These are phyloP conservation scores for Linnemannia zychae DNA, from an alignment of 192 early-diverging fungal genomes.

Conservation along the genomic window DNA sequence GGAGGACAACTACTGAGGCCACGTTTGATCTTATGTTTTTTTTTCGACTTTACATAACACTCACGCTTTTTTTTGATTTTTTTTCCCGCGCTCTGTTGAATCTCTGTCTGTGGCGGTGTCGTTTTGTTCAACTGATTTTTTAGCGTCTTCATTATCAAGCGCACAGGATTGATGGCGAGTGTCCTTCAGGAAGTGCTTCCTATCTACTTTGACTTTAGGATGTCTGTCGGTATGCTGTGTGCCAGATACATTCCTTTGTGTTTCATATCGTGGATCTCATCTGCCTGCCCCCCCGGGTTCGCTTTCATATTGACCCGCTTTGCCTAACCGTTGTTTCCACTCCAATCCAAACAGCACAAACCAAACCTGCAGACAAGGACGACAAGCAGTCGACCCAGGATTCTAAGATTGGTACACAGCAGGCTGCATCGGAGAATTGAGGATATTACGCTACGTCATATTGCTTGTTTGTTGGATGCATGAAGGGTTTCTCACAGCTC, in stretches of 20 bases:
- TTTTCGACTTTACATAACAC: neutral
- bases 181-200: slow-evolving; percentile 35
- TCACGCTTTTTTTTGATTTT: neutral
- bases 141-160: slow-evolving; percentile 50
- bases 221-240: slow-evolving; percentile 45
- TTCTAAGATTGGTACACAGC: slow-evolving; percentile 27
- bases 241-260: neutral
- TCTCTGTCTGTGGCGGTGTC: neutral
- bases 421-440: neutral
- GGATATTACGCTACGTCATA: neutral
- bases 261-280: neutral
- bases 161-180: slow-evolving; percentile 36
- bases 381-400: slow-evolving; percentile 41
- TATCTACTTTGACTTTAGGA: slow-evolving; percentile 49
- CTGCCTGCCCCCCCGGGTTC: no score
- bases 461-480: neutral
- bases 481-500: neutral
- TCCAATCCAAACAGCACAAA: slow-evolving; percentile 33
- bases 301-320: no score
- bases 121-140: neutral
- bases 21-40: neutral
- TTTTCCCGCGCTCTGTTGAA: neutral
- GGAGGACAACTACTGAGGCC: neutral
- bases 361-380: slow-evolving; percentile 40
- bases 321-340: neutral